A percentile compares a stretch with the other conserved stretches of the same genome.
These are phyloP conservation scores for Exserohilum rostratum DNA, from an alignment of 2,329 filamentous ascomycete species.

Conservation along the genomic window DNA sequence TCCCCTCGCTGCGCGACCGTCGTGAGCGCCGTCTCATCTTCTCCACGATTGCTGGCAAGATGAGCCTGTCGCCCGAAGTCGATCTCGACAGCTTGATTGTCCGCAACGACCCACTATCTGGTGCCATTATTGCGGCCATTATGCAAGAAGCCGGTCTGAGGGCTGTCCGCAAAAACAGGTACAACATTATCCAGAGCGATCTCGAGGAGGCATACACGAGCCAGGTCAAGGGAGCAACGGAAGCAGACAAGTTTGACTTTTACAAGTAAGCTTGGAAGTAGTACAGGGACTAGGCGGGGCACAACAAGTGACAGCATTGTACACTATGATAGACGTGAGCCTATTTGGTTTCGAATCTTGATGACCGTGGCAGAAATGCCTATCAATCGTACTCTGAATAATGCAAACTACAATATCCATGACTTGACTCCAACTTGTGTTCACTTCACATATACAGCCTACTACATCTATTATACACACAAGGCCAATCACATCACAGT, in stretches of 20 bases:
- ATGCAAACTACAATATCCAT: no score
- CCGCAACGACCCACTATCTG: conserved; percentile 91
- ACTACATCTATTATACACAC: background rate
- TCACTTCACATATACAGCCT: no score
- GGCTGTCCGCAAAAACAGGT: conserved; percentile 95
- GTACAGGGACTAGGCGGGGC: background rate
- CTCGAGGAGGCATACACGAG: conserved; percentile 96
- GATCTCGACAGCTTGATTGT: conserved; percentile 96
- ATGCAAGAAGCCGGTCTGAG: conserved; percentile 98
- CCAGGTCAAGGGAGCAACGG: conserved; percentile 85
- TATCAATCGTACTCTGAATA: background rate
- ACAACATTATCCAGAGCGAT: conserved; percentile 98
- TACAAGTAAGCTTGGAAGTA: conserved; percentile 41
- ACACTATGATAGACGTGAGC: conserved; percentile 26
- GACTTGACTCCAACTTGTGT: no score
- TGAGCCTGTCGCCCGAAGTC: conserved; percentile 95
- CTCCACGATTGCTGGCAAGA: conserved; percentile 93
- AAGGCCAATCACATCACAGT: no score
- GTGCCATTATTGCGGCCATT: conserved; percentile 95
- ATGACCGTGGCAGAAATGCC: background rate
- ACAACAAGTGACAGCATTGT: conserved; percentile 20
- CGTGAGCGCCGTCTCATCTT: conserved; percentile 97
- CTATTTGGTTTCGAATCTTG: background rate
- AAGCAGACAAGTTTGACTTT: conserved; percentile 79
- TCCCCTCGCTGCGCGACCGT: conserved; percentile 91